Base-by-base conservation (phyloP, 768 basidiomycete genomes). In the Pleurotus giganteus region DNA sequence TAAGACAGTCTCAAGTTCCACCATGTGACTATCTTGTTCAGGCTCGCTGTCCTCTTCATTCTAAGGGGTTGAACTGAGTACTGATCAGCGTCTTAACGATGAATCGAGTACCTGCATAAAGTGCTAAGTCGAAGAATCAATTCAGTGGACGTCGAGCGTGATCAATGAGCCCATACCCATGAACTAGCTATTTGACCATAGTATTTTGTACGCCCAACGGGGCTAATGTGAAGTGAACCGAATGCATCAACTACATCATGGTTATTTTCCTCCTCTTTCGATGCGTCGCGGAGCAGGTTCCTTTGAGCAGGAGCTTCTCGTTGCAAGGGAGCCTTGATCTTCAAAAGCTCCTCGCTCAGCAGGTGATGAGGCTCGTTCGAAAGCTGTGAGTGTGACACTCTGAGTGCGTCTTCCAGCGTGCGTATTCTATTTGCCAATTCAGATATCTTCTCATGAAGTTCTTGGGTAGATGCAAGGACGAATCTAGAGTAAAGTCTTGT, bases 371-470 rank as follows among this genome's bases (percentile, higher is more conserved):
- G 71, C 5, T 88, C 86, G 12, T 70, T 56, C 1, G 88, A 81
- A 15, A 86, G 66, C 45, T 78, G 77, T 4, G 75, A 67, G 60
- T 92, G 87, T 0, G 85, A 79, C 1, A 71, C 62, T 24, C 86
- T 78, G 24, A 92, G 70, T 7, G 72, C 82, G 60, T 91, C 89
- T 63, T 92, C 89, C 19, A 92, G 78, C 47, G 90, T 84, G 54
- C 89, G 82, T 21, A 91, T 84, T 41, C 89, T 88, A 57, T 71
- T 81, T 26, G 84, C 82, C 4, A 91, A 79, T 63, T 89, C 84
- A 17, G 81, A 73, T 52, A 91, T 91, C 68, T 91, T 91, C 68
- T 91, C 88, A 63, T 91, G 89, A 1, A 91, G 74, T 60, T 91
- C 89, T 66, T 86, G 85, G 0, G 88, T 90, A 0, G 86, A 88